Base-by-base conservation (phyloP, 2,329 filamentous ascomycete genomes). In the Pyrenochaeta sp. region DNA sequence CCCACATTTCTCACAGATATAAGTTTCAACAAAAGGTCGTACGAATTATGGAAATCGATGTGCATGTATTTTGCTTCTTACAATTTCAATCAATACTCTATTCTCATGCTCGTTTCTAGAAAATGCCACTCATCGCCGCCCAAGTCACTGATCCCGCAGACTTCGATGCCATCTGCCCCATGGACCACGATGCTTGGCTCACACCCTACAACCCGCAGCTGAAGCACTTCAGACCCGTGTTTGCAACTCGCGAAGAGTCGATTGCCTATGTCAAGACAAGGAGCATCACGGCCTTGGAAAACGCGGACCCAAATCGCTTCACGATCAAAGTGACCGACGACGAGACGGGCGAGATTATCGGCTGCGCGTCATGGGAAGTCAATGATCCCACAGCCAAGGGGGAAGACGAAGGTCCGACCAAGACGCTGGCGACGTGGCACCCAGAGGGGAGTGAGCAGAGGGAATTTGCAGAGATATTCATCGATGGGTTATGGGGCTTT, bases 151-250 rank as follows among this genome's bases (percentile, higher is more conserved):
- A 28, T 15, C 41, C 41, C 19, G 14, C 28, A 0, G 57, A 60
- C 36, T 52, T 60, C 36, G 22, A 39, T 13, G 19, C 48, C 18
- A 52, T 63, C 19, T 23, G 22, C 11, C 48, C 53, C 26, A 47
- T 60, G 41, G 53, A 57, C 38, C 42, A 55, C 44, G 46, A 53
- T 11, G 55, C 40, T n/a, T 63, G 57, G 57, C 44, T 41, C 8
- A n/a, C 20, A 4, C 57, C 60, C 14, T 53, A 53, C 38, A 63
- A 63, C 28, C 60, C 60, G 0, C 58, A 61, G 37, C 55, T 63
- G 18, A 61, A 63, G 35, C 60, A 63, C 36, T 63, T 63, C 45
- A 44, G 56, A 3, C 55, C 55, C 17, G 6, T n/a, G 3, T 24
- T 56, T n/a, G 10, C 49, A 19, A 48, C 43, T 5, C 53, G 42